Evolutionary conservation across 2,329 filamentous ascomycete genomes (phyloP).

Genomic region (Nigrospora osmanthi): DNA sequence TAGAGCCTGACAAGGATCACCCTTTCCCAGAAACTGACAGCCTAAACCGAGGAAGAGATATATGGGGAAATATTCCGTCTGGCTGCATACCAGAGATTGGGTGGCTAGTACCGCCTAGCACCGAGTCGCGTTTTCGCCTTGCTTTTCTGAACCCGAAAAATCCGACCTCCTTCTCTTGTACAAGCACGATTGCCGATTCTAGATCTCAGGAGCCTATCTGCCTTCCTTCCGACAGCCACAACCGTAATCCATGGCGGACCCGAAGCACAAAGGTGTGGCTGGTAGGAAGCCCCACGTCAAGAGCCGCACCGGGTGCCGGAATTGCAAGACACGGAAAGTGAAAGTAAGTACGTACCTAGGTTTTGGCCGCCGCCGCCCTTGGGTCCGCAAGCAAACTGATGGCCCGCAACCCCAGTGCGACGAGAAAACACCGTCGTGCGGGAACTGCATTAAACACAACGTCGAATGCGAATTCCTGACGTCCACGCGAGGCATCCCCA

Average conservation of each 20-base stretch:
- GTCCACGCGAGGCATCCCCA: not conserved
- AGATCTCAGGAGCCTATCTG: not conserved
- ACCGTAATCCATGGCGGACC: not conserved
- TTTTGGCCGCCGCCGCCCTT: not conserved
- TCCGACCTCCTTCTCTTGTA: not conserved
- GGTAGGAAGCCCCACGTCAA: conserved; percentile 1
- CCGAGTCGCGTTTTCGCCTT: not conserved
- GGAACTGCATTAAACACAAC: conserved; percentile 9
- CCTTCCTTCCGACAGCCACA: not conserved
- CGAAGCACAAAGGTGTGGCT: not conserved
- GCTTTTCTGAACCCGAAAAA: not conserved
- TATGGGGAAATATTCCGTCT: no score
- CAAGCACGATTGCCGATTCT: not conserved
- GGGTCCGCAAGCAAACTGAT: not conserved
- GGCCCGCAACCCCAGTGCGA: conserved; percentile 6
- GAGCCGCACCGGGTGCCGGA: conserved; percentile 5
- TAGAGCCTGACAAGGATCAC: no score
- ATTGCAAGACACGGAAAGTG: conserved; percentile 10
- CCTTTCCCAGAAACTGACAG: no score
- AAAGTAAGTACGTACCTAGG: no score
- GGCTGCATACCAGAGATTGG: no score
- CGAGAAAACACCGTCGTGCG: conserved; percentile 8
- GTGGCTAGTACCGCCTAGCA: no score
- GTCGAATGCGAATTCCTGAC: conserved; percentile 8
- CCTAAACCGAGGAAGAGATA: no score